Conservation (phyloP, 169 alveolate species). For the Toxoplasma gondii region DNA sequence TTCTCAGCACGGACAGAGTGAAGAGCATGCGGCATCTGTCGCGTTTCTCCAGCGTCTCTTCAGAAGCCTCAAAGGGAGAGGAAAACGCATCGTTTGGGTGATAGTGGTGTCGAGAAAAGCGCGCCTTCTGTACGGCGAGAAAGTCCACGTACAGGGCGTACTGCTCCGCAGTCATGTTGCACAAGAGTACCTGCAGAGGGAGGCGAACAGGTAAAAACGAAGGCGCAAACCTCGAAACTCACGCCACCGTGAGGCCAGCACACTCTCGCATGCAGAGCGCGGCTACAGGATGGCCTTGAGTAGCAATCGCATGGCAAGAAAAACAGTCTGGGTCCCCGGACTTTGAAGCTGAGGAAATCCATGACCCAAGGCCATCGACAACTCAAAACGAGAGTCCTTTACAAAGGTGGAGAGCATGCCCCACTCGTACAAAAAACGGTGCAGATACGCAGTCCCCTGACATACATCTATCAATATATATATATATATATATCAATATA, state of each 20-base stretch:
- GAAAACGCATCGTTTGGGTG: neutral
- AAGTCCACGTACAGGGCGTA: conserved; percentile 76
- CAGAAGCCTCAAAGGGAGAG: neutral
- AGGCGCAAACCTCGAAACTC: neutral
- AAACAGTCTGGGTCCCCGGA: too few species aligned
- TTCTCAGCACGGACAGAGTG: conserved; percentile 72
- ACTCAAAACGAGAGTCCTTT: too few species aligned
- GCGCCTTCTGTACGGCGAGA: conserved; percentile 59
- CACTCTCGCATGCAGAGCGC: too few species aligned
- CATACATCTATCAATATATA: neutral
- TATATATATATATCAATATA: too few species aligned
- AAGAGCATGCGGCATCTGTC: conserved; percentile 49
- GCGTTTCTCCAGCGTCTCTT: neutral
- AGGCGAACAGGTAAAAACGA: neutral
- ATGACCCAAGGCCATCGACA: too few species aligned
- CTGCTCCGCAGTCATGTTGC: conserved; percentile 77
- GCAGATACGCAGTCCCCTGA: neutral
- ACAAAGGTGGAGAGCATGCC: neutral
- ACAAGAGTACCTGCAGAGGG: conserved; percentile 69
- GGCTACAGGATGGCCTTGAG: too few species aligned
- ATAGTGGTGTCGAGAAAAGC: neutral
- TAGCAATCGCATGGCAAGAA: too few species aligned
- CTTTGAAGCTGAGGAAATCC: too few species aligned
- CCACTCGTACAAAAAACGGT: neutral
- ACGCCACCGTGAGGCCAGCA: too few species aligned